Evolutionary conservation across 1,284 basidiomycete species (phyloP).

Genomic region (Cryptococcus amylolentus): DNA sequence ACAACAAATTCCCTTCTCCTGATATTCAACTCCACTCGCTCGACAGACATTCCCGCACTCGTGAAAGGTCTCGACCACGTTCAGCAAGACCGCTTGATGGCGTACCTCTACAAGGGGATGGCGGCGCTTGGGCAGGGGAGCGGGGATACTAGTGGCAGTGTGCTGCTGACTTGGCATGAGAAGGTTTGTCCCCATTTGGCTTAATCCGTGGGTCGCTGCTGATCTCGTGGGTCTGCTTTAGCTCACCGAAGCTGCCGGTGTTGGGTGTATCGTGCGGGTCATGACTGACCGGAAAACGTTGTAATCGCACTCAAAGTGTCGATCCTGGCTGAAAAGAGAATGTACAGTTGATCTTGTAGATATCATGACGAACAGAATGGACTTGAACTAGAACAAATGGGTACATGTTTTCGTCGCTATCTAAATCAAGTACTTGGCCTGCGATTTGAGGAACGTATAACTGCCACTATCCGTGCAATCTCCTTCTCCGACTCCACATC

Average conservation of each 20-base stretch:
- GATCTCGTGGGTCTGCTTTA: conserved; percentile 44
- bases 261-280: conserved; percentile 92
- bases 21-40: conserved; percentile 91
- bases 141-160: conserved; percentile 74
- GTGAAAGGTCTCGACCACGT: conserved; percentile 72
- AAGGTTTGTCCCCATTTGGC: conserved; percentile 58
- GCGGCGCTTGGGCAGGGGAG: conserved; percentile 64
- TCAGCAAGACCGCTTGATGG: conserved; percentile 92
- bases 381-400: too few species aligned
- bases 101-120: conserved; percentile 84
- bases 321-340: neutral
- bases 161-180: conserved; percentile 91
- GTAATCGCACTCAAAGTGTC: conserved; percentile 45
- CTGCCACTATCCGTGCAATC: conserved; percentile 37
- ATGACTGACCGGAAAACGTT: conserved; percentile 91
- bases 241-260: conserved; percentile 92
- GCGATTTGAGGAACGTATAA: conserved; percentile 28
- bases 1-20: conserved; percentile 82
- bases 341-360: neutral
- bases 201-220: neutral
- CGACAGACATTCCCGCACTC: conserved; percentile 76
- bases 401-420: neutral
- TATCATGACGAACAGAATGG: neutral
- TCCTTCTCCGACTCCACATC: conserved; percentile 30
- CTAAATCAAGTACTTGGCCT: conserved; percentile 16